These are phyloP conservation scores for Aspergillus sp. DNA, from an alignment of 2,329 filamentous ascomycete species.

Conservation along the genomic window DNA sequence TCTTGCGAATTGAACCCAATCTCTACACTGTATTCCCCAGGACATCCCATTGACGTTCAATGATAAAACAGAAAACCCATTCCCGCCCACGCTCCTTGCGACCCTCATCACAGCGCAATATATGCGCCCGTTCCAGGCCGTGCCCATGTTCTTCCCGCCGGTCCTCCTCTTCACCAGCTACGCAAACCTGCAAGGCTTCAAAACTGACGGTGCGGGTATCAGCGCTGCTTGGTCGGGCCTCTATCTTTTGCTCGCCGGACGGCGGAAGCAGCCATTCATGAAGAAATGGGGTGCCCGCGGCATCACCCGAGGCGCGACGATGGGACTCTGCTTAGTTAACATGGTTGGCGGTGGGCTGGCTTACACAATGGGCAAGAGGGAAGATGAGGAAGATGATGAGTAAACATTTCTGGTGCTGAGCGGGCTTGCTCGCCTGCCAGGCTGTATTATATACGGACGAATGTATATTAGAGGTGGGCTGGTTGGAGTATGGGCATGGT, in stretches of 20 bases:
- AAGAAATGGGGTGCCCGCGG: slow-evolving; percentile 48
- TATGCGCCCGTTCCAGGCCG: slow-evolving; percentile 62
- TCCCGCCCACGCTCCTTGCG: slow-evolving; percentile 64
- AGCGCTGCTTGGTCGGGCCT: slow-evolving; percentile 65
- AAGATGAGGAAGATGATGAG: slow-evolving; percentile 35
- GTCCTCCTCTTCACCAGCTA: slow-evolving; percentile 66
- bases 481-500: neutral
- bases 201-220: slow-evolving; percentile 63
- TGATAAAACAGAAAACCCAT: slow-evolving; percentile 55
- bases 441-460: neutral
- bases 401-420: slow-evolving; percentile 2
- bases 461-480: neutral
- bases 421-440: neutral
- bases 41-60: neutral
- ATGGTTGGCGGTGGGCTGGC: slow-evolving; percentile 47
- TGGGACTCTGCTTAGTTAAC: slow-evolving; percentile 48
- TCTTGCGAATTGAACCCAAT: neutral
- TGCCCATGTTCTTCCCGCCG: slow-evolving; percentile 68
- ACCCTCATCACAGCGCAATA: slow-evolving; percentile 67
- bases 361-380: slow-evolving; percentile 45
- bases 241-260: slow-evolving; percentile 62
- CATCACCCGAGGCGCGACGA: slow-evolving; percentile 45
- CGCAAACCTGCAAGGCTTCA: slow-evolving; percentile 62
- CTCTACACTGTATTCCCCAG: neutral
- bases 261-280: slow-evolving; percentile 51